Evolutionary conservation across 345 rosid species (phyloP).

Genomic region (Tarenaya hassleriana): DNA sequence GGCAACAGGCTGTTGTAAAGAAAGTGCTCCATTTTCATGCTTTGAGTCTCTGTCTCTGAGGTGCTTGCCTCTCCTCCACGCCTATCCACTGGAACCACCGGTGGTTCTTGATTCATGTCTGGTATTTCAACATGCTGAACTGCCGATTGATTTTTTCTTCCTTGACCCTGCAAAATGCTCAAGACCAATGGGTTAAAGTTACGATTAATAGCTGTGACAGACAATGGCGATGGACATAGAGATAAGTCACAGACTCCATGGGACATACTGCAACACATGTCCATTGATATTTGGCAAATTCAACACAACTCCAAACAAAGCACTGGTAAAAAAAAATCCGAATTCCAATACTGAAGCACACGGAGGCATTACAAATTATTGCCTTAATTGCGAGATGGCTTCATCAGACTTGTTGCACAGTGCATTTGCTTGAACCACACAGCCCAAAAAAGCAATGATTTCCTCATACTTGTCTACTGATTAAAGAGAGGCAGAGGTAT

Average conservation of each 20-base stretch:
- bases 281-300: neutral
- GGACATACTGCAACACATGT: neutral
- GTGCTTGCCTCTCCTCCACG: constrained; percentile 45
- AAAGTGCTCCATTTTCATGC: constrained; percentile 54
- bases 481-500: neutral
- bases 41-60: constrained; percentile 70
- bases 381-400: too few relatives aligned
- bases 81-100: constrained; percentile 8
- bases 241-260: neutral
- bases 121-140: constrained; percentile 32
- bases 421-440: neutral
- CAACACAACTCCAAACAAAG: too few relatives aligned
- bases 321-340: too few relatives aligned
- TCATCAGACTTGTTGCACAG: neutral
- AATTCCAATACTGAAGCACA: too few relatives aligned
- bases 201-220: too few relatives aligned
- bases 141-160: constrained; percentile 1
- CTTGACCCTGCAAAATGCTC: too few relatives aligned
- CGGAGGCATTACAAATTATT: too few relatives aligned
- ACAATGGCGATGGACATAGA: constrained; percentile 5
- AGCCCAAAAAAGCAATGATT: too few relatives aligned
- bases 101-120: too few relatives aligned
- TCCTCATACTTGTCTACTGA: too few relatives aligned
- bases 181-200: too few relatives aligned
- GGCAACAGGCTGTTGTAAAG: constrained; percentile 31